Conservation (phyloP, 305 asterid genomes). For the Fraxinus platypoda region DNA sequence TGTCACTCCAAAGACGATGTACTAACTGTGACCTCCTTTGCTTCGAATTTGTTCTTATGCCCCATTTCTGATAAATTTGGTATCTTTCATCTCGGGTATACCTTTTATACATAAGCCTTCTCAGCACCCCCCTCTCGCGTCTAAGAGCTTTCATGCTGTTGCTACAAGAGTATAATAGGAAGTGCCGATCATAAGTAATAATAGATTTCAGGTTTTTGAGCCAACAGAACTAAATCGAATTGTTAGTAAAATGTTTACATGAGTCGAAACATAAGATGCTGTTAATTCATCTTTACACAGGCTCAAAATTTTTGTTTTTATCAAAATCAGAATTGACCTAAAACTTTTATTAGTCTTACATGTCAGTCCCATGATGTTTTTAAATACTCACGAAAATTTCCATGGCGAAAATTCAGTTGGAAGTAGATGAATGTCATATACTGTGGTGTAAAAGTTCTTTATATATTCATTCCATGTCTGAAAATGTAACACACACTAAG, state of each 20-base stretch:
- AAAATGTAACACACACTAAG: not conserved
- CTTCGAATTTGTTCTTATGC: conserved; percentile 58
- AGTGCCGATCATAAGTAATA: conserved; percentile 6
- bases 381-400: not conserved
- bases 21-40: conserved; percentile 65
- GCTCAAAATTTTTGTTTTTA: not conserved
- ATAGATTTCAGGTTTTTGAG: not conserved
- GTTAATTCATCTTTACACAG: not conserved
- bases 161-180: conserved; percentile 11
- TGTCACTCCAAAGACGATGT: conserved; percentile 57
- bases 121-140: conserved; percentile 69
- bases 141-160: conserved; percentile 74
- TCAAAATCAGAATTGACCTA: not conserved
- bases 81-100: conserved; percentile 60
- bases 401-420: not conserved
- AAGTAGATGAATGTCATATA: not conserved
- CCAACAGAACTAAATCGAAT: not conserved
- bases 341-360: not conserved
- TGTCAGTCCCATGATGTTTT: not conserved
- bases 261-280: not conserved
- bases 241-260: not conserved
- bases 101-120: conserved; percentile 66
- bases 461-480: not conserved
- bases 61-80: conserved; percentile 66
- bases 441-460: not conserved